A percentile compares a stretch with the other conserved stretches of the same genome.
Conservation (phyloP, 192 early-diverging fungal genomes). For the Coemansia sp. region DNA sequence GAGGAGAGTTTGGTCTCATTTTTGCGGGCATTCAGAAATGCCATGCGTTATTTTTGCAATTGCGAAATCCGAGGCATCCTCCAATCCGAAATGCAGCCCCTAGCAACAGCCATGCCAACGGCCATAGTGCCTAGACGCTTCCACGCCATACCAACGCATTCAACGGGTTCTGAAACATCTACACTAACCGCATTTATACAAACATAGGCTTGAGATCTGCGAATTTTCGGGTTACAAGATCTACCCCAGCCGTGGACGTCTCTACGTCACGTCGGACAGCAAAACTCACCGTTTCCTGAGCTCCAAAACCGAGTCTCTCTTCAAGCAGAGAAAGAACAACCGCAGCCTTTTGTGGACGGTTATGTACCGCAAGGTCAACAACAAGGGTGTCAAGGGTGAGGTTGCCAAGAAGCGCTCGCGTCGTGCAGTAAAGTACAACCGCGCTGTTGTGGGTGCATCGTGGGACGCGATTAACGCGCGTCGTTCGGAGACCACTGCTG, state of each 20-base stretch:
- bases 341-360: slow-evolving; percentile 97
- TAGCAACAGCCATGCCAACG: neutral
- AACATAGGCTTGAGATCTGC: slow-evolving; percentile 81
- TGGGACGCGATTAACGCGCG: slow-evolving; percentile 96
- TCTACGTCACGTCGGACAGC: slow-evolving; percentile 87
- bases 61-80: neutral
- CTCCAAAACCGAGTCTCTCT: slow-evolving; percentile 96
- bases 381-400: slow-evolving; percentile 98
- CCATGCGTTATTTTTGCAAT: too few species aligned
- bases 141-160: too few species aligned
- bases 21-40: too few species aligned
- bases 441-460: slow-evolving; percentile 93
- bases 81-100: too few species aligned
- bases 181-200: neutral
- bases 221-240: slow-evolving; percentile 99
- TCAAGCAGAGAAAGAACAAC: slow-evolving; percentile 96
- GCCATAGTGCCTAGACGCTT: too few species aligned
- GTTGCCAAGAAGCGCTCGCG: slow-evolving; percentile 93
- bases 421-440: slow-evolving; percentile 92
- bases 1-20: too few species aligned
- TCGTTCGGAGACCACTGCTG: slow-evolving; percentile 95
- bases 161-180: neutral
- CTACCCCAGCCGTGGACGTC: slow-evolving; percentile 98
- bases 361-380: slow-evolving; percentile 96
- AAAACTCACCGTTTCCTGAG: slow-evolving; percentile 90